Evolutionary conservation across 768 basidiomycete genomes (phyloP), one percentile per base, ranked within the genome.

Genomic region (Dictyophora rubrovolvata): DNA sequence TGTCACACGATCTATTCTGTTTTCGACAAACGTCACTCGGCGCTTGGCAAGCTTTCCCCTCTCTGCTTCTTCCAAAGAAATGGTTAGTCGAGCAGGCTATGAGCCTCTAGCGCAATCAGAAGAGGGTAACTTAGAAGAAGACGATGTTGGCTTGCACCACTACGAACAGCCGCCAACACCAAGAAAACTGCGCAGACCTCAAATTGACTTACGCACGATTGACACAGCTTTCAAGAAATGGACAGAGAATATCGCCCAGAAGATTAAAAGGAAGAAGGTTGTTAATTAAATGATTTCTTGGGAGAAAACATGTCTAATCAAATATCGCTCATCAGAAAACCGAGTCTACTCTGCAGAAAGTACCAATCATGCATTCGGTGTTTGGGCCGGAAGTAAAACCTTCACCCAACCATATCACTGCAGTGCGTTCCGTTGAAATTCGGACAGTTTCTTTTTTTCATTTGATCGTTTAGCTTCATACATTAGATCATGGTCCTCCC

Each of bases 171-270:
- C 69, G n/a, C 4, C 42, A 20, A 50, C 21, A 8, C 28, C 53
- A 20, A 36, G 37, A 7, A 48, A 33, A n/a, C 37, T 51, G 20
- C 53, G 34, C 5, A 34, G 83, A 83, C 48, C 57, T 16, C 82
- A 80, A 65, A 87, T 92, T 66, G 89, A 92, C 76, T 72, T 92
- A 60, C 79, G 81, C 46, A 88, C 88, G 66, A 68, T 92, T 59
- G 89, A 92, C 67, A 81, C 77, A 67, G 89, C 89, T 6, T 92
- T 92, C 75, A 91, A 91, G 71, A 79, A 87, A 67, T 93, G 89
- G 89, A 92, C 89, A 12, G 83, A 87, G 65, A 86, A 85, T 56
- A 91, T 93, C 64, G 85, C 89, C 1, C 85, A 89, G 72, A 89
- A 87, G 70, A 82, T 93, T 54, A 87, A 86, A 64, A 80, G 86